Evolutionary conservation across 805 yeast species (phyloP), one percentile per base, ranked within the genome.

Genomic region (Yamadazyma philogaea): DNA sequence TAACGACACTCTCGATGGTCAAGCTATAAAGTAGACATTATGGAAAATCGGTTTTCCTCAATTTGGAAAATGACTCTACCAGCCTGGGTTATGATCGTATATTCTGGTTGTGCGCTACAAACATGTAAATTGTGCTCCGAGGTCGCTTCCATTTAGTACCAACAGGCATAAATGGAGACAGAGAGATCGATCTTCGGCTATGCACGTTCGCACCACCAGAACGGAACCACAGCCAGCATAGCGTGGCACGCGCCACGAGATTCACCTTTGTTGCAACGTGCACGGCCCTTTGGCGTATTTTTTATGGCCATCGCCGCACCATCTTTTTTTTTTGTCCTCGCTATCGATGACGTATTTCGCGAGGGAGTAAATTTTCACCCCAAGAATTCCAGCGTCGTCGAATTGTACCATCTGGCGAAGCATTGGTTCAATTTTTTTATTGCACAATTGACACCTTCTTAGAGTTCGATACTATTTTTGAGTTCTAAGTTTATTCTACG

Each of bases 331-430:
- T 24, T 24, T 24, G 28, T 7, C 28, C 10, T 24, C 28, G 10
- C 12, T 7, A 24, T n/a, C n/a, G 12, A 36, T 36, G 39, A 36
- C 32, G 39, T 36, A 36, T 31, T 36, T 31, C 32, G 39, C 24
- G 32, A 17, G 31, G 19, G 26, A 26, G 32, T 27, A 36, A 22
- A 34, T 33, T 33, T 33, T 33, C 22, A 21, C 28, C 37, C 18
- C 24, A 26, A 17, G 39, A 36, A 36, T 22, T 34, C 38, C 38
- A 34, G 38, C 27, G 22, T 36, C 39, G 39, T 36, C 39, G 32
- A 36, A 21, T 24, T 36, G 26, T 26, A 11, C 10, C 12, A 22
- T 26, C 17, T 34, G 33, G 33, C 33, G 15, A 34, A 34, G 36
- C 15, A 18, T 15, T 18, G 37, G n/a, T n/a, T n/a, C n/a, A n/a